Percentiles rank a stretch among this genome's conserved stretches.
Evolutionary conservation across 139 green algal genomes (phyloP).

Genomic region (Chlamydomonas incerta): DNA sequence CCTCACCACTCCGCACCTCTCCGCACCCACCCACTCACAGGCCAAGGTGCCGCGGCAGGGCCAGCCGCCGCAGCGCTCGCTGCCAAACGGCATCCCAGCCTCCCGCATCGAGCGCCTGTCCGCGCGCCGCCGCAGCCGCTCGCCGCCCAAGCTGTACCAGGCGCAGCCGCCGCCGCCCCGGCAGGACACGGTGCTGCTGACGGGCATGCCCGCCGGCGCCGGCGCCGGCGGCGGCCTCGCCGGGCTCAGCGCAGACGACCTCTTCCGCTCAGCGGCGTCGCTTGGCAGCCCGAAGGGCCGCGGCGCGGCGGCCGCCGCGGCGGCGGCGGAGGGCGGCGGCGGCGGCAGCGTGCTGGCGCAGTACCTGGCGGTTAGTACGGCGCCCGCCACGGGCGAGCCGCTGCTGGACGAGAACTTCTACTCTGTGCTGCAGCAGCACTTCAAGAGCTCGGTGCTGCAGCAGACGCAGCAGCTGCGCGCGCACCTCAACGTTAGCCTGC

Average conservation of each 20-base stretch:
- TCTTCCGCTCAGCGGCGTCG: too few relatives aligned
- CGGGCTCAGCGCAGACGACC: too few relatives aligned
- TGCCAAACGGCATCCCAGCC: constrained; percentile 37
- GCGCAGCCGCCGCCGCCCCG: background rate
- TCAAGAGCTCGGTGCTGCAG: background rate
- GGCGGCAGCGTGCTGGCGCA: background rate
- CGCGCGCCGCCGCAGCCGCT: constrained; percentile 7
- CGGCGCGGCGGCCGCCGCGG: too few relatives aligned
- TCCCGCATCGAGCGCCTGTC: constrained; percentile 24
- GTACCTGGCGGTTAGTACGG: constrained; percentile 20
- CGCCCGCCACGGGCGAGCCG: constrained; percentile 1
- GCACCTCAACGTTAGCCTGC: constrained; percentile 34
- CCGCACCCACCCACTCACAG: too few relatives aligned
- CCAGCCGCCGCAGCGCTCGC: background rate
- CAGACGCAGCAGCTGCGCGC: constrained; percentile 30
- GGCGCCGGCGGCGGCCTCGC: too few relatives aligned
- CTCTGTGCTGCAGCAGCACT: constrained; percentile 36
- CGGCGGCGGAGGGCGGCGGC: background rate
- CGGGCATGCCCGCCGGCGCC: background rate
- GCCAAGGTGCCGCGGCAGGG: background rate
- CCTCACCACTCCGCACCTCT: too few relatives aligned
- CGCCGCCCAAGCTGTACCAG: background rate
- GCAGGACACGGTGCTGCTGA: background rate
- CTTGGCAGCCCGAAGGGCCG: too few relatives aligned
- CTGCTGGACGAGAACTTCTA: constrained; percentile 34